These are phyloP conservation scores for Trichoderma sp. DNA, from an alignment of 2,329 filamentous ascomycete species.

Conservation along the genomic window DNA sequence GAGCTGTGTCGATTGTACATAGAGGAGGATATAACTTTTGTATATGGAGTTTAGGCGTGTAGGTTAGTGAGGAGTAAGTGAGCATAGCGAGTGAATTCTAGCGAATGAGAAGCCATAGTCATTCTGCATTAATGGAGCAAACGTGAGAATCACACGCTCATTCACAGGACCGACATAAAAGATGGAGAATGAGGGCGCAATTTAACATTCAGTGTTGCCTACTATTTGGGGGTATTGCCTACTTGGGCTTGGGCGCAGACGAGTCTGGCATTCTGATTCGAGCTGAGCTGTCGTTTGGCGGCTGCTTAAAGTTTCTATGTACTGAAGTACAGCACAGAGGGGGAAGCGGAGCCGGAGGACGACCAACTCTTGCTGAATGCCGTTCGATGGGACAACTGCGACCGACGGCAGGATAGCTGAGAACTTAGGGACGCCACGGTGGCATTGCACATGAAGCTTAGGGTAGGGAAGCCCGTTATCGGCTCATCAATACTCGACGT, in stretches of 20 bases:
- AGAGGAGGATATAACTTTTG: background rate
- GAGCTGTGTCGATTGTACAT: background rate
- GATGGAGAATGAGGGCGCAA: background rate
- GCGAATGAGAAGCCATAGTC: background rate
- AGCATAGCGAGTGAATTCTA: background rate
- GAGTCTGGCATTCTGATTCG: background rate
- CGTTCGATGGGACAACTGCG: background rate
- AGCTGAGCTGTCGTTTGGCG: background rate
- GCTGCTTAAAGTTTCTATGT: background rate
- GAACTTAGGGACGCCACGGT: background rate
- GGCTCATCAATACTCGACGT: background rate
- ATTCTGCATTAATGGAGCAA: background rate
- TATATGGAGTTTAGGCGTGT: background rate
- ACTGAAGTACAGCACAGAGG: background rate
- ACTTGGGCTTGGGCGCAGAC: background rate
- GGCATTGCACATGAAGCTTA: background rate
- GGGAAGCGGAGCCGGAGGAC: slow-evolving; percentile 6
- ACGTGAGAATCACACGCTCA: background rate
- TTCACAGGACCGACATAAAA: background rate
- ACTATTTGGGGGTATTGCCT: background rate
- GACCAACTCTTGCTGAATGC: background rate
- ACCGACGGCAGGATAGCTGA: background rate
- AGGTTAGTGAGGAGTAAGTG: background rate
- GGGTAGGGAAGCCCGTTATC: background rate
- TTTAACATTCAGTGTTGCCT: background rate